Evolutionary conservation across 495 filamentous ascomycete species (phyloP).

Genomic region (Thozetella sp.): DNA sequence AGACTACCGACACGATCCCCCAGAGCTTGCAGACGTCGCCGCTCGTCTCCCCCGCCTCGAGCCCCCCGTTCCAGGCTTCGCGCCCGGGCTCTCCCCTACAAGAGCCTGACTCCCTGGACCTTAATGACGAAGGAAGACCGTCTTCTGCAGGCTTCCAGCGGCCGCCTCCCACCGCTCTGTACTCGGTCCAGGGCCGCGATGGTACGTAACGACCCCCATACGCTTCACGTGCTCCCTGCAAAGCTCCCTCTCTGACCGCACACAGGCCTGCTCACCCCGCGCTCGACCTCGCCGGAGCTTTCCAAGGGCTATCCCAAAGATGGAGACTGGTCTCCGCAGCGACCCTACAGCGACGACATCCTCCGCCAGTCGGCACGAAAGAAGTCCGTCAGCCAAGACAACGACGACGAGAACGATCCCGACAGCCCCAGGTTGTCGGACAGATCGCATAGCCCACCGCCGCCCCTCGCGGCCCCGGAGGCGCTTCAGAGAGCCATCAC

Average conservation of each 20-base stretch:
- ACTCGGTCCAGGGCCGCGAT: conserved; percentile 17
- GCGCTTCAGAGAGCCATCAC: conserved; percentile 82
- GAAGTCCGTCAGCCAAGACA: conserved; percentile 48
- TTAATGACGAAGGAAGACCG: conserved; percentile 48
- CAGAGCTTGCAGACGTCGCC: conserved; percentile 92
- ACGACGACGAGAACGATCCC: conserved; percentile 28
- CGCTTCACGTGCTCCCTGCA: neutral
- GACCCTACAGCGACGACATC: conserved; percentile 44
- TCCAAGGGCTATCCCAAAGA: conserved; percentile 42
- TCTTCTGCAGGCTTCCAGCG: conserved; percentile 32
- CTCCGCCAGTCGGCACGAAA: conserved; percentile 31
- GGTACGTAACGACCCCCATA: conserved; percentile 25
- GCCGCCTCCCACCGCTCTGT: conserved; percentile 34
- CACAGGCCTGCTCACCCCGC: conserved; percentile 61
- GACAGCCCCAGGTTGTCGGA: conserved; percentile 39
- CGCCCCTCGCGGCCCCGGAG: conserved; percentile 71
- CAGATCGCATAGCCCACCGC: conserved; percentile 76
- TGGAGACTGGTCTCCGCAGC: conserved; percentile 43
- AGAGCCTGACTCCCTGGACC: conserved; percentile 83
- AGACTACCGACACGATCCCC: conserved; percentile 87
- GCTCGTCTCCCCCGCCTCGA: conserved; percentile 81
- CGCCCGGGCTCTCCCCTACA: conserved; percentile 59
- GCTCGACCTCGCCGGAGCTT: conserved; percentile 63
- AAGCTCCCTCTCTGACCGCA: conserved; percentile 8
- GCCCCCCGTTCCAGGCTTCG: conserved; percentile 68